phyloP scores from a whole-genome alignment of 805 yeast species.

The Blastobotrys terrestris region DNA sequence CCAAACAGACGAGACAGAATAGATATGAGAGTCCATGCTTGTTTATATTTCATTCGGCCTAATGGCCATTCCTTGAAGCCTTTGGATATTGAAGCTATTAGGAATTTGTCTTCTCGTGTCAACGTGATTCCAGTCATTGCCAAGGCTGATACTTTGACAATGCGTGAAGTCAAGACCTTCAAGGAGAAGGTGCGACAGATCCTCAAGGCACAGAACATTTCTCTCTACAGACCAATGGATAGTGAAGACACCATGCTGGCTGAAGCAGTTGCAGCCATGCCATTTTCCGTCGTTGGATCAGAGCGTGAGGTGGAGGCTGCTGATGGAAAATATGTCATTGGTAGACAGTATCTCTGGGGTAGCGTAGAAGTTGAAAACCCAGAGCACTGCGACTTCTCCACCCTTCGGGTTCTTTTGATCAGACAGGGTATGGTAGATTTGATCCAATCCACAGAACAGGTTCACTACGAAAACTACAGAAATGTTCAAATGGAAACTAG shows the following conservation, averaged over 20 bases:
- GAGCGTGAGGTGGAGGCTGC: slow-evolving; percentile 40
- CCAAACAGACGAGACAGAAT: slow-evolving; percentile 47
- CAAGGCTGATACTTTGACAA: slow-evolving; percentile 70
- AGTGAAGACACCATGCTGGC: slow-evolving; percentile 30
- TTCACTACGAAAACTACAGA: slow-evolving; percentile 66
- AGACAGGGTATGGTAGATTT: slow-evolving; percentile 72
- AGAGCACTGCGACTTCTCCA: slow-evolving; percentile 67
- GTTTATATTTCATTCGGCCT: slow-evolving; percentile 77
- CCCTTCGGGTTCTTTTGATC: slow-evolving; percentile 59
- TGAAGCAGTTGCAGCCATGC: slow-evolving; percentile 36
- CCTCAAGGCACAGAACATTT: slow-evolving; percentile 50
- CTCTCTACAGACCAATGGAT: slow-evolving; percentile 46
- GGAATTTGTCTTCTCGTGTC: slow-evolving; percentile 60
- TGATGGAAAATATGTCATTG: slow-evolving; percentile 51
- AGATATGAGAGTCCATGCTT: slow-evolving; percentile 76
- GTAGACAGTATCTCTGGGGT: slow-evolving; percentile 84
- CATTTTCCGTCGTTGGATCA: slow-evolving; percentile 70
- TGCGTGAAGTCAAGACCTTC: slow-evolving; percentile 46
- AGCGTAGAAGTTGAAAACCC: slow-evolving; percentile 74
- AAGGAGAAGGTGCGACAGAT: slow-evolving; percentile 48
- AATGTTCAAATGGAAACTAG: slow-evolving; percentile 49
- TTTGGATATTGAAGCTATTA: slow-evolving; percentile 68
- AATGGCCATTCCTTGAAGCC: slow-evolving; percentile 54
- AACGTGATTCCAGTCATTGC: slow-evolving; percentile 79
- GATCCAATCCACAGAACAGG: slow-evolving; percentile 64